These are phyloP conservation scores for Nicotiana otophora DNA, from an alignment of 257 asterid genomes.

Conservation along the genomic window DNA sequence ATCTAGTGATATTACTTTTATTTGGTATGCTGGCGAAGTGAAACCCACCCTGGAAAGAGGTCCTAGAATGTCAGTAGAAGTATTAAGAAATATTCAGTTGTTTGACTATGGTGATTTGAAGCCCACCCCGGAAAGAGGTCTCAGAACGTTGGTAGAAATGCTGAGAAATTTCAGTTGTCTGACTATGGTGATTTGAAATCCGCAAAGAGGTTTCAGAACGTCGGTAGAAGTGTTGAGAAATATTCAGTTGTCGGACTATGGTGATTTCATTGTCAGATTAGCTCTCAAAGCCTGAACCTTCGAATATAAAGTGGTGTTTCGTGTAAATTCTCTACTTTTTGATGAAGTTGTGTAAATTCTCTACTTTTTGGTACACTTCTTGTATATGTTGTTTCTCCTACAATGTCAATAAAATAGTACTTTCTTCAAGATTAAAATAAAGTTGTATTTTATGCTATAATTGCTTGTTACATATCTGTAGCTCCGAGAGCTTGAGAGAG, in stretches of 20 bases:
- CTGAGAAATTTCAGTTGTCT: not conserved
- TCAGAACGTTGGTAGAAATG: not conserved
- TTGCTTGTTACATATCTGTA: conserved; percentile 21
- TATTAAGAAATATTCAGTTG: not conserved
- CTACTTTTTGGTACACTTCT: not conserved
- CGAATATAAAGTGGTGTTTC: not conserved
- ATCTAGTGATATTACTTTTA: not conserved
- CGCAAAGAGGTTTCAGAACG: not conserved
- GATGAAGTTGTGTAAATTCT: not conserved
- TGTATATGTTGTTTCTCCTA: not conserved
- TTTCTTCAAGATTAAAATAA: not conserved
- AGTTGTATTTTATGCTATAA: conserved; percentile 7
- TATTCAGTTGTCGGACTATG: not conserved
- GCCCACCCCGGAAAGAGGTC: too few relatives aligned
- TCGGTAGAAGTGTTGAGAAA: not conserved
- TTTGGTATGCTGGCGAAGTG: not conserved
- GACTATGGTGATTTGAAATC: not conserved
- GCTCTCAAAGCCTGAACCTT: not conserved
- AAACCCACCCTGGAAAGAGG: too few relatives aligned
- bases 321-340: not conserved
- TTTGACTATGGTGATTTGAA: not conserved
- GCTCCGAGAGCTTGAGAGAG: conserved; percentile 90
- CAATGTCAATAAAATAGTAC: not conserved
- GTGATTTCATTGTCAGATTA: not conserved
- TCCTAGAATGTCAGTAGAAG: not conserved